Evolutionary conservation across 805 yeast species (phyloP), one percentile per base, ranked within the genome.

Genomic region (Pichia cephalocereana): DNA sequence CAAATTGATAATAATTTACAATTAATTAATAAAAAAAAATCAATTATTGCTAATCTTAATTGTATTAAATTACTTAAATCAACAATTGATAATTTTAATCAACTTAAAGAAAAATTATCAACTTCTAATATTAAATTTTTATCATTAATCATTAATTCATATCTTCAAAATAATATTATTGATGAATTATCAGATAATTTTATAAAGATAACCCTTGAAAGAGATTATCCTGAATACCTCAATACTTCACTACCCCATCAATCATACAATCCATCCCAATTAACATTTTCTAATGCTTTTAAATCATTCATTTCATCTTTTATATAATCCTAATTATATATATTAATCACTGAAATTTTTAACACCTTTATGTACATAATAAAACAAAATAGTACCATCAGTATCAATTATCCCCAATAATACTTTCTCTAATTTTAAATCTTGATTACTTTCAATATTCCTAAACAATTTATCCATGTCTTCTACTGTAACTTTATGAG

Each of bases 381-480:
- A 83, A 55, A 79, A 84, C n/a, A 82, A 82, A 18, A 82, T 71
- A 0, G 89, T 80, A 2, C 87, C 82, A 59, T 84, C 93, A 47
- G 74, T 74, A 54, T 76, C 80, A 3, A 76, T 72, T 8, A 83
- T 67, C 0, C 77, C 89, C 31, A 79, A 52, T 0, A 81, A 66
- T 3, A 84, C 52, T 48, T 80, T 65, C 41, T 62, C 63, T 0
- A 38, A 28, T 28, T 76, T 57, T 8, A 5, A 6, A 1, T 51
- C 50, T 1, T 26, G 46, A 1, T 6, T 30, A 9, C 19, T 26
- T 51, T 49, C 1, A 72, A 57, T 12, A 40, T 56, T 23, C 0
- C 51, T 52, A 49, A 80, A 80, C 55, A 77, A 65, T 2, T 40
- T 14, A 38, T 72, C 70, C 28, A 79, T 59, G 26, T 66, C 61